phyloP scores from a whole-genome alignment of 2,329 filamentous ascomycete genomes.

The Phialocephala sp. region DNA sequence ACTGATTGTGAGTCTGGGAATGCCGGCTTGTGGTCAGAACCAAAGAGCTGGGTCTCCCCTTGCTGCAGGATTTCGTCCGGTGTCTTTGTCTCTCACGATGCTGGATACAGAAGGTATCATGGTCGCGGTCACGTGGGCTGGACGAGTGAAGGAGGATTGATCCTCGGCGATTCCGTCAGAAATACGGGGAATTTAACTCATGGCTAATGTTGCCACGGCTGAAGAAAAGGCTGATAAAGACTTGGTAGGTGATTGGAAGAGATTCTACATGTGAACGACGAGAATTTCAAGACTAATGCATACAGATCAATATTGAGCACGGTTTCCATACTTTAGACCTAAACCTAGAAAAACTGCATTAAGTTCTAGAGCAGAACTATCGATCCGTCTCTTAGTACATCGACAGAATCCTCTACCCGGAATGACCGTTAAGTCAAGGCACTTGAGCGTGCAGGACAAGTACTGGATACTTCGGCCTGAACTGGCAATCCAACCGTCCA shows the following conservation, averaged over 20 bases:
- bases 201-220: neutral
- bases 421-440: neutral
- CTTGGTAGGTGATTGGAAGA: neutral
- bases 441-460: neutral
- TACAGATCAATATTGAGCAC: neutral
- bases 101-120: neutral
- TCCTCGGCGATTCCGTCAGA: neutral
- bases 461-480: neutral
- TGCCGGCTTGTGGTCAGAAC: neutral
- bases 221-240: neutral
- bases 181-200: neutral
- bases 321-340: neutral
- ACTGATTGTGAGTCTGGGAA: neutral
- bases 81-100: neutral
- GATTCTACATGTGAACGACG: neutral
- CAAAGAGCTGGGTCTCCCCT: neutral
- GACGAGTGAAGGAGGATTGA: neutral
- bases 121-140: neutral
- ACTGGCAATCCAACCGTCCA: neutral
- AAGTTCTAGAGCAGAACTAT: neutral
- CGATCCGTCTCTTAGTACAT: neutral
- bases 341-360: neutral
- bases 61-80: conserved; percentile 5
- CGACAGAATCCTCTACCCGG: neutral
- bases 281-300: conserved; percentile 1